Base-by-base conservation (phyloP, 2,329 filamentous ascomycete species). In the Arthrobotrys iridis region DNA sequence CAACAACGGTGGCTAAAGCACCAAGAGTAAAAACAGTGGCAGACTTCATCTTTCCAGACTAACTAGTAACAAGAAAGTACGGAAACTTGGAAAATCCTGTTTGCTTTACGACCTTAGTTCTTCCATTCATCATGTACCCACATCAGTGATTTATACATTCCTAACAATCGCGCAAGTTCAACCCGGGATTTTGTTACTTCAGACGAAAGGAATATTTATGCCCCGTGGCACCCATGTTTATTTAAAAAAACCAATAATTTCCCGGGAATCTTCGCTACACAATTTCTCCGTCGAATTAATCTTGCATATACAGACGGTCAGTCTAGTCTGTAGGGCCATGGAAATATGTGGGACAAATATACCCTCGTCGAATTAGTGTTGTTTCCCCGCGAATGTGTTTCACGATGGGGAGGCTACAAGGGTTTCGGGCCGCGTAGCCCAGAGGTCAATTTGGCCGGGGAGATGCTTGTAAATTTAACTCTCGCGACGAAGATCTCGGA, bases 211-310 rank as follows among this genome's bases (percentile, higher is more conserved):
- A 65, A 52, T 65, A 55, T 65, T 57, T 55, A 65, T n/a, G 30
- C 28, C 33, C 62, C 46, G 62, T 57, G 46, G 45, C 15, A 55
- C 58, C 41, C 58, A 33, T 62, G 58, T 37, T 22, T 22, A 4
- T 43, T 43, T 6, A 22, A 43, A 22, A 22, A 43, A 22, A 22
- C 11, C 20, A 26, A 35, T 55, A 33, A 35, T 55, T 55, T 30
- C 6, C 48, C 13, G n/a, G 15, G 40, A 6, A 6, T 20, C 6
- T 43, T 62, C 33, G 55, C 40, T 50, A 33, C 65, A 70, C 28
- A 70, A 70, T 70, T 70, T 70, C 65, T 70, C 65, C 65, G 65
- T 70, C 55, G 52, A 52, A 43, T 40, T 41, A 70, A 60, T 33
- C 22, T 52, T 43, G 33, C n/a, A n/a, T n/a, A n/a, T n/a, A n/a